Conservation (phyloP, 163 green algal species). For the Trebouxia gelatinosa region DNA sequence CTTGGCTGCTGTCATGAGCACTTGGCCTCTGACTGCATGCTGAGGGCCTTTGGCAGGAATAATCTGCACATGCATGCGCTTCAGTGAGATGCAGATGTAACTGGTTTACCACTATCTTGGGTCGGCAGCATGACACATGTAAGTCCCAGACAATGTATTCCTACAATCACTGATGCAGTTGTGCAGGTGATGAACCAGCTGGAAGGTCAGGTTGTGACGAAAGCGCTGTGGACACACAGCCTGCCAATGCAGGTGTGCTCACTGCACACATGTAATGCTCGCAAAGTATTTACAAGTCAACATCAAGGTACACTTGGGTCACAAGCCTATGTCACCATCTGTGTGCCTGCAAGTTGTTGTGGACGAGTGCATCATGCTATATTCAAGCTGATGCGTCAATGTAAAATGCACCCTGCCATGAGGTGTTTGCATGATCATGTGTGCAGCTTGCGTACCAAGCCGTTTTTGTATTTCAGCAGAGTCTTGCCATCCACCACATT, state of each 20-base stretch:
- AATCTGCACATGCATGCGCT: neutral
- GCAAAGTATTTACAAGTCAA: neutral
- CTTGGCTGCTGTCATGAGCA: slow-evolving; percentile 11
- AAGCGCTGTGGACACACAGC: too few relatives aligned
- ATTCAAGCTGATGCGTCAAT: too few relatives aligned
- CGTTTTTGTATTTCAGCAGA: slow-evolving; percentile 6
- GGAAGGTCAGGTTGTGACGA: too few relatives aligned
- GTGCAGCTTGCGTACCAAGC: neutral
- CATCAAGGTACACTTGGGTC: neutral
- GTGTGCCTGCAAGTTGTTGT: too few relatives aligned
- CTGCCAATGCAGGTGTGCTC: too few relatives aligned
- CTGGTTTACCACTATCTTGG: neutral
- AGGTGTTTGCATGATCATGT: too few relatives aligned
- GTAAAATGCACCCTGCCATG: too few relatives aligned
- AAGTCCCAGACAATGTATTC: neutral
- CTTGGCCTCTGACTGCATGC: neutral
- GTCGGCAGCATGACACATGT: neutral
- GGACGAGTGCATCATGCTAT: too few relatives aligned
- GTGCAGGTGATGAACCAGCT: too few relatives aligned
- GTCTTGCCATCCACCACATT: slow-evolving; percentile 24
- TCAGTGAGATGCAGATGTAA: neutral
- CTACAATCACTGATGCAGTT: neutral
- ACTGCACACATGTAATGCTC: neutral
- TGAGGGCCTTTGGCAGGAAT: slow-evolving; percentile 23
- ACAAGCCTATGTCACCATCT: neutral